Evolutionary conservation across 1,284 basidiomycete species (phyloP).

Genomic region (Ganoderma sinense): DNA sequence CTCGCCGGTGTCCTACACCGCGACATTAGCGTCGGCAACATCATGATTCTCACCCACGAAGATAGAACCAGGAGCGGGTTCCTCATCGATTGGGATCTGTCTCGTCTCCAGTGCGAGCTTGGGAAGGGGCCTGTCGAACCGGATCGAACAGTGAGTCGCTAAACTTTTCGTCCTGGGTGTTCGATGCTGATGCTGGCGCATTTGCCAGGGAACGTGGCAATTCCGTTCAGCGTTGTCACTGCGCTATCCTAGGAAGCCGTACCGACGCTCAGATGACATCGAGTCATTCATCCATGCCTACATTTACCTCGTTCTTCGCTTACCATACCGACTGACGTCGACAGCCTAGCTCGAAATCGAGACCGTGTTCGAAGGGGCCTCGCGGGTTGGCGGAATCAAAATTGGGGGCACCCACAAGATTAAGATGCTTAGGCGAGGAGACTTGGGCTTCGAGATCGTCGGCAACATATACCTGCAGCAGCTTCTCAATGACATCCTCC

Average conservation of each 20-base stretch:
- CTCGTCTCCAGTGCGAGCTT: not conserved
- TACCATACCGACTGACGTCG: not conserved
- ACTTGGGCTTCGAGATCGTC: not conserved
- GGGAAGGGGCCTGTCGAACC: not conserved
- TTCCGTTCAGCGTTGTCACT: slow-evolving; percentile 17
- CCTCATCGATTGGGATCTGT: slow-evolving; percentile 23
- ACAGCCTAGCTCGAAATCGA: not conserved
- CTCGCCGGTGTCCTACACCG: slow-evolving; percentile 12
- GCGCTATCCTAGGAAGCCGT: slow-evolving; percentile 13
- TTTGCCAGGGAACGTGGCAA: slow-evolving; percentile 25
- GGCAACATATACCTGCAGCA: not conserved
- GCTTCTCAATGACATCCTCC: not conserved
- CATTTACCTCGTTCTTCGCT: not conserved
- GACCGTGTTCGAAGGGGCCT: not conserved
- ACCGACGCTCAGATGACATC: slow-evolving; percentile 23
- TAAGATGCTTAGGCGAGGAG: not conserved
- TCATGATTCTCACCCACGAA: slow-evolving; percentile 13
- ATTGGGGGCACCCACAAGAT: not conserved
- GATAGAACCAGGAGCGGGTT: not conserved
- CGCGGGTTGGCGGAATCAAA: not conserved
- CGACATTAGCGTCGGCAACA: slow-evolving; percentile 22
- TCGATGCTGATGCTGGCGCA: not conserved
- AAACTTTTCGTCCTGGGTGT: not conserved
- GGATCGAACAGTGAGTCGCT: slow-evolving; percentile 5
- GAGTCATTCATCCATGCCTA: slow-evolving; percentile 24